Percentiles rank a stretch among this genome's conserved stretches.
Conservation (phyloP, 179 eudicot genomes). For the Spergularia azorica region DNA sequence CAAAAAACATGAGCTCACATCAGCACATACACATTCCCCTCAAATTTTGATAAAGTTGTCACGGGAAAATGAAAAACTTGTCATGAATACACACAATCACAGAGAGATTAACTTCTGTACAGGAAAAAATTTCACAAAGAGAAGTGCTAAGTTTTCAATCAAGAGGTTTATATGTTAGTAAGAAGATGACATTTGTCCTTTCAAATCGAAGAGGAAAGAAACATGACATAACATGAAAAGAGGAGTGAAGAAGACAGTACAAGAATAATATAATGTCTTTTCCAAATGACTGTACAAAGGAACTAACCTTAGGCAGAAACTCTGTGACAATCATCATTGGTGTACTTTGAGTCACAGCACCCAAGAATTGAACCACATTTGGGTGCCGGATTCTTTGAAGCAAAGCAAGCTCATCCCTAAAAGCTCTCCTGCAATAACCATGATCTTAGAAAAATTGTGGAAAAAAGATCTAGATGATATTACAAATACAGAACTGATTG, state of each 20-base stretch:
- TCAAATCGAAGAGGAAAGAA: background rate
- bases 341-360: slow-evolving; percentile 94
- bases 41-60: background rate
- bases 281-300: background rate
- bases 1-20: too few species aligned
- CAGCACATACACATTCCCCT: too few species aligned
- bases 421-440: slow-evolving; percentile 61
- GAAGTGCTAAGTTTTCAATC: background rate
- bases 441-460: slow-evolving; percentile 14
- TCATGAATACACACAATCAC: background rate
- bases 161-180: too few species aligned
- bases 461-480: background rate
- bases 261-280: background rate
- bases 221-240: background rate
- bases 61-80: background rate
- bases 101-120: background rate
- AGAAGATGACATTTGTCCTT: background rate
- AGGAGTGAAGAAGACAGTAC: background rate
- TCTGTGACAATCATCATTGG: slow-evolving; percentile 99
- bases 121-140: background rate
- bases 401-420: slow-evolving; percentile 85
- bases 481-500: too few species aligned
- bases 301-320: slow-evolving; percentile 69
- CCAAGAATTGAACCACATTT: slow-evolving; percentile 94
- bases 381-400: slow-evolving; percentile 95